These are phyloP conservation scores for Suillus weaverae DNA, from an alignment of 768 basidiomycete genomes.

Conservation along the genomic window DNA sequence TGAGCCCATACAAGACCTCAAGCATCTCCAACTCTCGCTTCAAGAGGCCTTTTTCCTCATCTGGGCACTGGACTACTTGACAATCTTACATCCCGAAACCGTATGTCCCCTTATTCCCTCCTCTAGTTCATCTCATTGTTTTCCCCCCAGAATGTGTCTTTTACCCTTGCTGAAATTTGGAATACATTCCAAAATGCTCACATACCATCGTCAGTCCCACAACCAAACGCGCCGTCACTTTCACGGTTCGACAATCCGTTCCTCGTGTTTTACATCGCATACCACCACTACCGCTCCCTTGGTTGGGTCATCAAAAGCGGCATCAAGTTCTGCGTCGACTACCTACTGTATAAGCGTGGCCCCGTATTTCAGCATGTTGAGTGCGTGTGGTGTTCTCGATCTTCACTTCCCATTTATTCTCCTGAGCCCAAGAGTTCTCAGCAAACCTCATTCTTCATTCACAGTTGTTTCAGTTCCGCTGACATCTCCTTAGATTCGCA, in stretches of 20 bases:
- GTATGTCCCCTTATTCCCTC: conserved; percentile 43
- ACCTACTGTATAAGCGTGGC: conserved; percentile 90
- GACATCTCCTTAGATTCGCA: conserved; percentile 64
- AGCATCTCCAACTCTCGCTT: conserved; percentile 88
- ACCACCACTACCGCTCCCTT: conserved; percentile 93
- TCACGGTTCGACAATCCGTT: conserved; percentile 88
- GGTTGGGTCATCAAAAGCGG: conserved; percentile 97
- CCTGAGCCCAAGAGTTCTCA: neutral
- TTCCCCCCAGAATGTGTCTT: conserved; percentile 46
- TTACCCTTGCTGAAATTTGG: conserved; percentile 65
- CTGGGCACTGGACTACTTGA: conserved; percentile 83
- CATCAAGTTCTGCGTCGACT: conserved; percentile 97
- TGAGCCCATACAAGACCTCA: conserved; percentile 67
- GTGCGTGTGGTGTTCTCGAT: conserved; percentile 46
- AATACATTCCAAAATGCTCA: conserved; percentile 59
- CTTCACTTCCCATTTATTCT: neutral
- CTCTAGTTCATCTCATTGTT: neutral
- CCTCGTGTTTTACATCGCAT: conserved; percentile 83
- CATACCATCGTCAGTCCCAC: conserved; percentile 39
- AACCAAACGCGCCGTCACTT: conserved; percentile 21
- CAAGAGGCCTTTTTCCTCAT: conserved; percentile 88
- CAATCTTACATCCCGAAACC: conserved; percentile 61
- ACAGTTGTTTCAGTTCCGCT: conserved; percentile 1
- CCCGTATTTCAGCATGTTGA: conserved; percentile 96
- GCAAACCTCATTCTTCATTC: neutral